These are phyloP conservation scores for Naganishia antarctica DNA, from an alignment of 768 basidiomycete genomes.

Conservation along the genomic window DNA sequence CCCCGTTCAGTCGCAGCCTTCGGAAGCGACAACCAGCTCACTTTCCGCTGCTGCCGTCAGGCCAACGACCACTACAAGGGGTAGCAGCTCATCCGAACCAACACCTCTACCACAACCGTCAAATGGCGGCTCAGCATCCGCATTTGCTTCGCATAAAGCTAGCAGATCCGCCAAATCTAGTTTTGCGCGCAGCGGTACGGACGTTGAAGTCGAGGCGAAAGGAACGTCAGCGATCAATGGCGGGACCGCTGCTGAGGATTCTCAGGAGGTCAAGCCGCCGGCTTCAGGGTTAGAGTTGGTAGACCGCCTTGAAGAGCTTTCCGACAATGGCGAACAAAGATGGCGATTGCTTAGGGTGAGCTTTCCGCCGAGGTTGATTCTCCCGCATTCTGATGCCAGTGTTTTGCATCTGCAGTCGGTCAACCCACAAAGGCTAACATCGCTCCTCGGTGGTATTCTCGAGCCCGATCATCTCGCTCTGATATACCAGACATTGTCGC, in stretches of 20 bases:
- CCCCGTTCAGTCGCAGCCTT: background rate
- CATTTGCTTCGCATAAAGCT: slow-evolving; percentile 1
- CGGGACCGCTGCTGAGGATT: no score
- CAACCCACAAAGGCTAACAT: background rate
- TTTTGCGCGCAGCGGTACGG: background rate
- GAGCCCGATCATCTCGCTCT: slow-evolving; percentile 27
- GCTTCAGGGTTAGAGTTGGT: slow-evolving; percentile 19
- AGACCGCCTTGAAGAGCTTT: slow-evolving; percentile 4
- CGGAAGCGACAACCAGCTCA: background rate
- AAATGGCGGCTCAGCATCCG: background rate
- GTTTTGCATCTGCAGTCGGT: slow-evolving; percentile 5
- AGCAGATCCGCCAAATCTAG: background rate
- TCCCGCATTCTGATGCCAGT: background rate
- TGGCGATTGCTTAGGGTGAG: slow-evolving; percentile 21
- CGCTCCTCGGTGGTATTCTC: slow-evolving; percentile 14
- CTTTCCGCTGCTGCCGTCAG: background rate
- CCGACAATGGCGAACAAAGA: background rate
- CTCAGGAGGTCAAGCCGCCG: slow-evolving; percentile 8
- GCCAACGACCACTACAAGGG: no score
- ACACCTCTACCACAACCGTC: background rate
- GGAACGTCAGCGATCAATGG: background rate
- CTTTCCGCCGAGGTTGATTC: background rate
- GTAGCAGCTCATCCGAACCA: background rate
- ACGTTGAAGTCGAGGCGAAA: background rate
- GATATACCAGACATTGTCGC: slow-evolving; percentile 10